A percentile compares a stretch with the other conserved stretches of the same genome.
Conservation (phyloP, 768 basidiomycete species). For the Sarcodon aspratus region DNA sequence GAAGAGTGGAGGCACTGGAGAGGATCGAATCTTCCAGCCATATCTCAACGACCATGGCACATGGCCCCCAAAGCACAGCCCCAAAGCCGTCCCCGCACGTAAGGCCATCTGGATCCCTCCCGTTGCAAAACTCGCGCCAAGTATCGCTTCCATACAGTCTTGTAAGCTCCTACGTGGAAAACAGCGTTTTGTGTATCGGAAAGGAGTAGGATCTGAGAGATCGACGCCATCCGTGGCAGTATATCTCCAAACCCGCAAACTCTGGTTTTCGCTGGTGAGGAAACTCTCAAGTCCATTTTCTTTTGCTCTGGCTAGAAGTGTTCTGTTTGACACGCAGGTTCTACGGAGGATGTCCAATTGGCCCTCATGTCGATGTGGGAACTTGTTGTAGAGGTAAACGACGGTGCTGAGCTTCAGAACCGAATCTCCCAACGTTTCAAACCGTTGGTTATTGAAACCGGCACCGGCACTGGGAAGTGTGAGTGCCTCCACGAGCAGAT, state of each 20-base stretch:
- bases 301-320: slow-evolving; percentile 55
- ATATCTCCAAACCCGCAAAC: slow-evolving; percentile 48
- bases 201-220: slow-evolving; percentile 13
- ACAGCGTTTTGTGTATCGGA: slow-evolving; percentile 27
- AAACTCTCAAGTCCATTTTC: slow-evolving; percentile 51
- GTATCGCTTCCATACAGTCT: slow-evolving; percentile 80
- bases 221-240: slow-evolving; percentile 27
- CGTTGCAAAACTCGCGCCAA: slow-evolving; percentile 65
- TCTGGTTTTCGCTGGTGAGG: slow-evolving; percentile 47
- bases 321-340: slow-evolving; percentile 58
- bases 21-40: slow-evolving; percentile 16
- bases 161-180: slow-evolving; percentile 66
- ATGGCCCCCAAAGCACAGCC: slow-evolving; percentile 62
- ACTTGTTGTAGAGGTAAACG: slow-evolving; percentile 68
- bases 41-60: slow-evolving; percentile 60
- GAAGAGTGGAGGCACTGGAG: slow-evolving; percentile 36
- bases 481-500: slow-evolving; percentile 59
- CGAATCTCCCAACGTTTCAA: slow-evolving; percentile 83
- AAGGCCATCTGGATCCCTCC: slow-evolving; percentile 68
- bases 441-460: slow-evolving; percentile 69
- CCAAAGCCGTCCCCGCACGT: slow-evolving; percentile 48
- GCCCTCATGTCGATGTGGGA: slow-evolving; percentile 73
- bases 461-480: slow-evolving; percentile 57
- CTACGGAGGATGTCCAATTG: slow-evolving; percentile 60
- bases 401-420: slow-evolving; percentile 70